These are phyloP conservation scores for Salvia sclarea DNA, from an alignment of 305 asterid genomes.

Conservation along the genomic window DNA sequence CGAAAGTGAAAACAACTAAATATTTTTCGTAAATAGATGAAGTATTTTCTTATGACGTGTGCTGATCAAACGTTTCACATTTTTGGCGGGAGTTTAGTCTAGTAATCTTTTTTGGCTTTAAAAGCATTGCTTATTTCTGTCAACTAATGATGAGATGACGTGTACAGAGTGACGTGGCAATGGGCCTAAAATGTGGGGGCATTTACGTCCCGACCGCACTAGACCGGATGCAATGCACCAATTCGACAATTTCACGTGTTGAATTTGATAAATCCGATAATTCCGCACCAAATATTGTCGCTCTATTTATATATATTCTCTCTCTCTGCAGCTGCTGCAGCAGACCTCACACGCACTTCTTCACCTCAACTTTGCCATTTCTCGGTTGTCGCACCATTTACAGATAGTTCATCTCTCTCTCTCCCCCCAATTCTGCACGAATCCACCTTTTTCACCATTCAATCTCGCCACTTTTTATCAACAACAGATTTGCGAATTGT, in stretches of 20 bases:
- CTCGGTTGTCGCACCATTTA: neutral
- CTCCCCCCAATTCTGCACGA: conserved; percentile 16
- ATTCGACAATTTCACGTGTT: conserved; percentile 28
- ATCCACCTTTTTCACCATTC: neutral
- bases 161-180: conserved; percentile 29
- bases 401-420: neutral
- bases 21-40: no score
- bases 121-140: no score
- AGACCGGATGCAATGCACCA: conserved; percentile 26
- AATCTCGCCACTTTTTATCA: neutral
- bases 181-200: conserved; percentile 5
- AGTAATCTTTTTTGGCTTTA: no score
- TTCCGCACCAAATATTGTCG: neutral
- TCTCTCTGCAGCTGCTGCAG: neutral
- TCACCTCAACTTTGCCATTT: conserved; percentile 5
- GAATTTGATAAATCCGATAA: conserved; percentile 18
- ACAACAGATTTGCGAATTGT: no score
- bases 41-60: no score
- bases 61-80: no score
- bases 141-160: neutral
- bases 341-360: neutral
- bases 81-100: no score
- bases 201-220: neutral
- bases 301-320: neutral
- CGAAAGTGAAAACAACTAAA: no score